A percentile compares a stretch with the other conserved stretches of the same genome.
These are phyloP conservation scores for Ophiostoma sp. DNA, from an alignment of 2,329 filamentous ascomycete species.

Conservation along the genomic window DNA sequence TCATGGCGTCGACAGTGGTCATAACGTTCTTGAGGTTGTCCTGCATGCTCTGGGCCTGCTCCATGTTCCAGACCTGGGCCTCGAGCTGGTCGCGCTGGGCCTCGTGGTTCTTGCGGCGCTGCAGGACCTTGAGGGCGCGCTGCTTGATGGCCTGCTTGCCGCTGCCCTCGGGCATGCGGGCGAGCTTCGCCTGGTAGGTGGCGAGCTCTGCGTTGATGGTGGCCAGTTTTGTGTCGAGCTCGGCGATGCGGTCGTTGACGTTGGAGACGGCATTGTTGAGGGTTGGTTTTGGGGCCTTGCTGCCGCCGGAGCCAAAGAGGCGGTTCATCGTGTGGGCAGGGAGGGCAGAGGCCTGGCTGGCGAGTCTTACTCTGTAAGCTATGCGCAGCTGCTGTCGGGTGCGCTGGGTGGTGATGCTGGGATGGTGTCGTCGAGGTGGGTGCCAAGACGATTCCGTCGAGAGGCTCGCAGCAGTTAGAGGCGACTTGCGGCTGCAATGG, in stretches of 20 bases:
- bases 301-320: slow-evolving; percentile 69
- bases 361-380: neutral
- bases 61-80: slow-evolving; percentile 97
- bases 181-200: slow-evolving; percentile 79
- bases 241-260: slow-evolving; percentile 77
- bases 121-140: slow-evolving; percentile 89
- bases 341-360: neutral
- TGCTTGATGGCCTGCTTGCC: slow-evolving; percentile 89
- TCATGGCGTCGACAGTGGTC: slow-evolving; percentile 96
- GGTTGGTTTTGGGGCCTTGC: slow-evolving; percentile 81
- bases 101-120: slow-evolving; percentile 92
- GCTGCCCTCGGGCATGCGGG: slow-evolving; percentile 91
- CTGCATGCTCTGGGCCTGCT: slow-evolving; percentile 96
- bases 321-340: slow-evolving; percentile 66
- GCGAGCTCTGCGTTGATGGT: slow-evolving; percentile 85
- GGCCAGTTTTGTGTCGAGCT: slow-evolving; percentile 89
- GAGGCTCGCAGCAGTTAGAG: neutral
- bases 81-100: slow-evolving; percentile 88
- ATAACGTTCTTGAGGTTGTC: slow-evolving; percentile 98
- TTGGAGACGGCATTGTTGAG: slow-evolving; percentile 77
- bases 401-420: too few relatives aligned
- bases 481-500: neutral
- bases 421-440: neutral
- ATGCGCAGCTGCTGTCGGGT: neutral
- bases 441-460: neutral